A percentile compares a stretch with the other conserved stretches of the same genome.
Conservation (phyloP, 2,329 filamentous ascomycete species). For the Fusarium sp. region DNA sequence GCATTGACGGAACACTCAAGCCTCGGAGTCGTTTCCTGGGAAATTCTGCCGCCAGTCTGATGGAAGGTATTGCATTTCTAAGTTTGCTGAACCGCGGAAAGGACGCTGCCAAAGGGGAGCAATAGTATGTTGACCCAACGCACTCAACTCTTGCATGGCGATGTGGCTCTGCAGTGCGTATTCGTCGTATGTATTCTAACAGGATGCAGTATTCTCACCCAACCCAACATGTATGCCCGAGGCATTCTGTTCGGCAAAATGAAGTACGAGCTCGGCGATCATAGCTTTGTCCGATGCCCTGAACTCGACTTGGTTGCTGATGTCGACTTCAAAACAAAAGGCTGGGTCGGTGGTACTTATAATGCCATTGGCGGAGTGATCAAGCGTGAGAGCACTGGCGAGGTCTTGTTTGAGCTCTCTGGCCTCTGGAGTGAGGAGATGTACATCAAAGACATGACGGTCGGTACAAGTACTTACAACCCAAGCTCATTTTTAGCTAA, state of each 20-base stretch:
- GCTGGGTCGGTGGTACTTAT: slow-evolving; percentile 95
- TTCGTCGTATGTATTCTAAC: slow-evolving; percentile 5
- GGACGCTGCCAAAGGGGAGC: slow-evolving; percentile 74
- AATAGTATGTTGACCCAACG: slow-evolving; percentile 75
- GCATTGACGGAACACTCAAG: slow-evolving; percentile 95
- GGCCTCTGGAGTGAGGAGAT: slow-evolving; percentile 96
- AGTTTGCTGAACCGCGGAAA: slow-evolving; percentile 81
- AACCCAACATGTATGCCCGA: slow-evolving; percentile 98
- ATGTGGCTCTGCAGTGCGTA: background rate
- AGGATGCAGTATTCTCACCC: slow-evolving; percentile 79
- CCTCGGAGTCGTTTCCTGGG: slow-evolving; percentile 94
- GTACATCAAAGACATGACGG: slow-evolving; percentile 84
- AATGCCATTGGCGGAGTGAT: slow-evolving; percentile 94
- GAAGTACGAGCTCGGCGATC: slow-evolving; percentile 98
- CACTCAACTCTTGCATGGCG: background rate
- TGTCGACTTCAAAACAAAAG: slow-evolving; percentile 98
- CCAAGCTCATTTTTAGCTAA: background rate
- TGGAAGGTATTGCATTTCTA: slow-evolving; percentile 95
- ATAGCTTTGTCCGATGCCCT: slow-evolving; percentile 91
- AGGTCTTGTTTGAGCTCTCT: slow-evolving; percentile 89
- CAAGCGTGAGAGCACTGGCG: slow-evolving; percentile 86
- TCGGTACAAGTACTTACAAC: slow-evolving; percentile 54
- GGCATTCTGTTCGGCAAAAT: slow-evolving; percentile 98
- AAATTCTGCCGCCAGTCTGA: slow-evolving; percentile 96
- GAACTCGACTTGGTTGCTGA: slow-evolving; percentile 88